These are phyloP conservation scores for Elsinoe arachidis DNA, from an alignment of 2,329 filamentous ascomycete genomes.

Conservation along the genomic window DNA sequence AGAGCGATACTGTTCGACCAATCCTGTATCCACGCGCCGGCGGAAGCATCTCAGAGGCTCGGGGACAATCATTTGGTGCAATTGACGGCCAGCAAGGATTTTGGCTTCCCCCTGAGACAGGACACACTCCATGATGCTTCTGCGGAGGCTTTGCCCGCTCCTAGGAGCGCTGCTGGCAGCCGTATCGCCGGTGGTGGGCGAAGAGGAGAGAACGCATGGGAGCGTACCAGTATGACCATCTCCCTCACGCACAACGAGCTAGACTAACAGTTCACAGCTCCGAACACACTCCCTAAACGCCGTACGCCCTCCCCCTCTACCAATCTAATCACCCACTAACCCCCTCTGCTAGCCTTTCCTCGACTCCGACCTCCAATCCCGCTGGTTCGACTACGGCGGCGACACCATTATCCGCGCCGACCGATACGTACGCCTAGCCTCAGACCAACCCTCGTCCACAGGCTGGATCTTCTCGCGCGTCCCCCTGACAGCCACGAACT, in stretches of 20 bases:
- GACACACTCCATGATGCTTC: slow-evolving; percentile 2
- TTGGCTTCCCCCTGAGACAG: background rate
- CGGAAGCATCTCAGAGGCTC: too few relatives aligned
- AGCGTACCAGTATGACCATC: slow-evolving; percentile 21
- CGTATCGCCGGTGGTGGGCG: slow-evolving; percentile 18
- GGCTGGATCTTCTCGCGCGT: slow-evolving; percentile 94
- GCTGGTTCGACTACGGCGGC: slow-evolving; percentile 98
- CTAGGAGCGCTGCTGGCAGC: slow-evolving; percentile 23
- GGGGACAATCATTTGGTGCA: too few relatives aligned
- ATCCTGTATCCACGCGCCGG: background rate
- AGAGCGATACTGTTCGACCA: background rate
- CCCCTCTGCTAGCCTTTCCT: slow-evolving; percentile 65
- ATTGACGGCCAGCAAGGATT: too few relatives aligned
- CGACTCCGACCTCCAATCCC: slow-evolving; percentile 94
- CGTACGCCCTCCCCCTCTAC: slow-evolving; percentile 18
- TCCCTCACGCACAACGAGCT: background rate
- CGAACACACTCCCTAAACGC: slow-evolving; percentile 28
- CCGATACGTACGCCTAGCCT: slow-evolving; percentile 82
- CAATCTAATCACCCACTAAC: background rate
- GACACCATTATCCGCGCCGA: slow-evolving; percentile 75
- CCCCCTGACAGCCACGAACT: slow-evolving; percentile 93
- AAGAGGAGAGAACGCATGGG: slow-evolving; percentile 24
- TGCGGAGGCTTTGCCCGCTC: slow-evolving; percentile 12
- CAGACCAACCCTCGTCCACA: slow-evolving; percentile 79
- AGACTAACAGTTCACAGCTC: slow-evolving; percentile 17